phyloP scores from a whole-genome alignment of 345 rosid genomes.

The Turnera subulata region DNA sequence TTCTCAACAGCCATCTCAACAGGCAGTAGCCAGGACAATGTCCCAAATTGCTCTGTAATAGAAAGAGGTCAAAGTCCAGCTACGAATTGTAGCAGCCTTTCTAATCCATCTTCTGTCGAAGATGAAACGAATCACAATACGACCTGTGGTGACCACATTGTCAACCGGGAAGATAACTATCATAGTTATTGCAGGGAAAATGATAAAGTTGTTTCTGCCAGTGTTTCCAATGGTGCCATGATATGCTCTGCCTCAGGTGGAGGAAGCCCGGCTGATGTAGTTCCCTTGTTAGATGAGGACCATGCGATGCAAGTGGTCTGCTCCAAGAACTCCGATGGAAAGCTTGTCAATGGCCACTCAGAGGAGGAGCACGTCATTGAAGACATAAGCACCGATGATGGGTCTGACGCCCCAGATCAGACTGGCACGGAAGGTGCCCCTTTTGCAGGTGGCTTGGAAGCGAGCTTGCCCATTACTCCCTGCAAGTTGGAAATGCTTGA shows the following conservation, averaged over 20 bases:
- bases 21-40: constrained; percentile 31
- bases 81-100: constrained; percentile 88
- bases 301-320: constrained; percentile 15
- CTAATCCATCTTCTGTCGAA: constrained; percentile 77
- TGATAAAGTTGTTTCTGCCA: constrained; percentile 35
- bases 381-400: constrained; percentile 40
- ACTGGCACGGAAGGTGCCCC: constrained; percentile 45
- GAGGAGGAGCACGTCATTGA: constrained; percentile 27
- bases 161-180: constrained; percentile 44
- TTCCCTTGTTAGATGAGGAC: constrained; percentile 33
- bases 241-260: constrained; percentile 26
- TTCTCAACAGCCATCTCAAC: constrained; percentile 42
- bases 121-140: constrained; percentile 68
- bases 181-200: constrained; percentile 30
- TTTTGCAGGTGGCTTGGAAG: constrained; percentile 33
- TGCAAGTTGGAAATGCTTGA: constrained; percentile 60
- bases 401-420: constrained; percentile 36
- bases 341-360: constrained; percentile 33
- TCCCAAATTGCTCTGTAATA: constrained; percentile 31
- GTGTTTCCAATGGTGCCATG: constrained; percentile 25
- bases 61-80: constrained; percentile 93
- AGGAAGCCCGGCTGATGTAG: constrained; percentile 26
- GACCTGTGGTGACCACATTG: constrained; percentile 37
- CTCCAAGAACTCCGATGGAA: constrained; percentile 29
- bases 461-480: constrained; percentile 72